phyloP scores from a whole-genome alignment of 2,329 filamentous ascomycete species.

The Zymoseptoria crescenta region DNA sequence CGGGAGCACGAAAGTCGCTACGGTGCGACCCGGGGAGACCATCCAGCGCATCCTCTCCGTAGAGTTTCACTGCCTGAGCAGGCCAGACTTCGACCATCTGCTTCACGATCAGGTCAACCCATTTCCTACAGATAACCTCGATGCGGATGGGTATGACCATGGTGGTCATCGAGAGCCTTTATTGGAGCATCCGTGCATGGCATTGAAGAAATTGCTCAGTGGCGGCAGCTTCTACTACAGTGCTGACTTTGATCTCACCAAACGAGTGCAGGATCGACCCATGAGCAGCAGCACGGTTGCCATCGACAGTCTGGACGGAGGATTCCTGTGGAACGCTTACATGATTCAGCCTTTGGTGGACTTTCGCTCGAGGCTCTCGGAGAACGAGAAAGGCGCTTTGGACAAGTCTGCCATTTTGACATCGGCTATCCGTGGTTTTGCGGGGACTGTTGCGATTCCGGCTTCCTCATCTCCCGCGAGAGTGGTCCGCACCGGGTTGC shows the following conservation, averaged over 20 bases:
- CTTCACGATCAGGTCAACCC: constrained; percentile 50
- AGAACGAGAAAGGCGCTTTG: constrained; percentile 66
- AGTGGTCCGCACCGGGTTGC: constrained; percentile 58
- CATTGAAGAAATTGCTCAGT: constrained; percentile 82
- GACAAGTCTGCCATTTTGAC: constrained; percentile 83
- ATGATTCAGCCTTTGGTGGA: constrained; percentile 91
- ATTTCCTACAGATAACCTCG: constrained; percentile 46
- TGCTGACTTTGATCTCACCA: constrained; percentile 94
- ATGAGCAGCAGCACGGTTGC: constrained; percentile 59
- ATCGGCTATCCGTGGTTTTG: constrained; percentile 89
- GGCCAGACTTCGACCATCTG: constrained; percentile 75
- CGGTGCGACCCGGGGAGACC: constrained; percentile 76
- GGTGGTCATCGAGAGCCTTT: constrained; percentile 57
- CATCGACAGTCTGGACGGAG: constrained; percentile 85
- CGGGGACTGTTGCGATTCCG: constrained; percentile 76
- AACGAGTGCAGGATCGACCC: constrained; percentile 76
- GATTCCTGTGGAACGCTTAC: constrained; percentile 95
- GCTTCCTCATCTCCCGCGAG: constrained; percentile 65
- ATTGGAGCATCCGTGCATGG: constrained; percentile 80
- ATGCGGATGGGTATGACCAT: constrained; percentile 47
- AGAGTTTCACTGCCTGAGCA: constrained; percentile 87
- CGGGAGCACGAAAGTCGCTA: constrained; percentile 68
- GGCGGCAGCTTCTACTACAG: constrained; percentile 98
- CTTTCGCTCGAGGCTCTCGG: constrained; percentile 74
- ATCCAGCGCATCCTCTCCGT: constrained; percentile 80